Percentiles rank a stretch among this genome's conserved stretches.
Evolutionary conservation across 148 eudicot genomes (phyloP).

Genomic region (Rhododendron ovatum): DNA sequence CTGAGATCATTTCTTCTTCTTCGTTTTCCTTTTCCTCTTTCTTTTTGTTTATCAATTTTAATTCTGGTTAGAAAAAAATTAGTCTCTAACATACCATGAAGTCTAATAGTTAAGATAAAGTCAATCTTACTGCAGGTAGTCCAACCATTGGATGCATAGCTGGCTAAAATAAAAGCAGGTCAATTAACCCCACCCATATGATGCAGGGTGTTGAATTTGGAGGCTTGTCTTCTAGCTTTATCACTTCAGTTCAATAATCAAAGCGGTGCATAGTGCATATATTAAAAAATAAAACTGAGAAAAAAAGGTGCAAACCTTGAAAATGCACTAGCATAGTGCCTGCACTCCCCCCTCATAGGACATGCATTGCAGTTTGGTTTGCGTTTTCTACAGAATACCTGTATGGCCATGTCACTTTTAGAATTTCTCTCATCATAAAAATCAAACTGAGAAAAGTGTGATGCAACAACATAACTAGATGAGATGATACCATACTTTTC

Average conservation of each 20-base stretch:
- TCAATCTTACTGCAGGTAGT: not conserved
- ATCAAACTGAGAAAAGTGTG: not conserved
- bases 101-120: not conserved
- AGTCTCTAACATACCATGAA: not conserved
- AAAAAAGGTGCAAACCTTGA: slow-evolving; percentile 57
- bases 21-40: not conserved
- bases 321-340: slow-evolving; percentile 95
- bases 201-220: not conserved
- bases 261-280: not conserved
- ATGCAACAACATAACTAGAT: not conserved
- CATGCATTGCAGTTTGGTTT: slow-evolving; percentile 98
- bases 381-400: slow-evolving; percentile 96
- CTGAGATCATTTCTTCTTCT: not conserved
- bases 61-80: not conserved
- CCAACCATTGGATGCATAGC: not conserved
- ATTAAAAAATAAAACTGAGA: not conserved
- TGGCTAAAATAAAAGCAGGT: not conserved
- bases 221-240: not conserved
- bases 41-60: not conserved
- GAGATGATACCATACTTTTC: slow-evolving; percentile 55
- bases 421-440: not conserved
- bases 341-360: slow-evolving; percentile 92
- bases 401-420: slow-evolving; percentile 14
- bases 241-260: not conserved
- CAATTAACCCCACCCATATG: not conserved